These are phyloP conservation scores for Pseudopyrenochaeta lycopersici DNA, from an alignment of 2,329 filamentous ascomycete genomes.

Conservation along the genomic window DNA sequence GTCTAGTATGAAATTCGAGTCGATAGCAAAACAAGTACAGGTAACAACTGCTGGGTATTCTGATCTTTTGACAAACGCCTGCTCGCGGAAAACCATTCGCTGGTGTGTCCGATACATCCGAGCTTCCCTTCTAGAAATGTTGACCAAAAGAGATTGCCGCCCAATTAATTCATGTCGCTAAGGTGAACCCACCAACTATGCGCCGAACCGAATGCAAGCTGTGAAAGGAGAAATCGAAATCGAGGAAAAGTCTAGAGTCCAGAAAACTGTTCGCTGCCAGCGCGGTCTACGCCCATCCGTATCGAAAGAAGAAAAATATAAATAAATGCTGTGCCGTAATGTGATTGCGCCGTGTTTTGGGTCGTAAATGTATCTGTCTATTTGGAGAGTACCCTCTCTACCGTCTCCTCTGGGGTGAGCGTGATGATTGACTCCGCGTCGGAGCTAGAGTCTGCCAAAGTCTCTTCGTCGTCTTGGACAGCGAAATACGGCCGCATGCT, in stretches of 20 bases:
- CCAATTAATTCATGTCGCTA: conserved; percentile 17
- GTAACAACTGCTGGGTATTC: conserved; percentile 31
- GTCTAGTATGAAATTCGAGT: background rate
- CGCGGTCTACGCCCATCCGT: conserved; percentile 17
- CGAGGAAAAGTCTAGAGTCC: conserved; percentile 10
- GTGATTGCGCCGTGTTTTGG: conserved; percentile 21
- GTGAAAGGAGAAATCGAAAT: conserved; percentile 15
- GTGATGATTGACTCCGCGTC: conserved; percentile 46
- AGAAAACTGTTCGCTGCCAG: conserved; percentile 22
- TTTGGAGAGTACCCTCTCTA: conserved; percentile 41
- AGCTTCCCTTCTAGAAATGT: conserved; percentile 30
- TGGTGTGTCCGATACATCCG: conserved; percentile 21
- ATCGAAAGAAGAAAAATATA: too few relatives aligned
- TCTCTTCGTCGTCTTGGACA: conserved; percentile 40
- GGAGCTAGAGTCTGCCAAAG: conserved; percentile 37
- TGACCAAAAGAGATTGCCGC: conserved; percentile 17
- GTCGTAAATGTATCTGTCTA: conserved; percentile 29
- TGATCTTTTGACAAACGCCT: conserved; percentile 35
- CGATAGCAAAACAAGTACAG: conserved; percentile 9
- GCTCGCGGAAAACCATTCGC: conserved; percentile 28
- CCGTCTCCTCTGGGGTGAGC: conserved; percentile 40
- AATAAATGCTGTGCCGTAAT: too few relatives aligned
- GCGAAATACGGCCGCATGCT: conserved; percentile 43
- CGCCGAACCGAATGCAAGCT: conserved; percentile 18
- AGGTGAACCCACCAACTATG: conserved; percentile 13